phyloP scores from a whole-genome alignment of 1,139 yeast species.

The Lodderomyces oxycetoniae region DNA sequence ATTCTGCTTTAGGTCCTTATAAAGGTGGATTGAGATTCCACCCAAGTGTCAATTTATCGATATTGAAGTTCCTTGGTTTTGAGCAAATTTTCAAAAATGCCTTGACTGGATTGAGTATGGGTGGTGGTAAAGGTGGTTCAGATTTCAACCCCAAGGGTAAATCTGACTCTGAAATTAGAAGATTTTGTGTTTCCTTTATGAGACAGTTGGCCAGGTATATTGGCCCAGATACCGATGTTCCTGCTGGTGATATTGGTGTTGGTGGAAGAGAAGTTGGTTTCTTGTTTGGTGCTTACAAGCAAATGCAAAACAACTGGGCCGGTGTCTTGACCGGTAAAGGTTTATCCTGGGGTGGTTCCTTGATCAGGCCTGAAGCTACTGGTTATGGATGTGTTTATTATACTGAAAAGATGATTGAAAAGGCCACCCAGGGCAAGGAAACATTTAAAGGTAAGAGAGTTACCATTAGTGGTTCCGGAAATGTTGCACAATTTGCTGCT shows the following conservation, averaged over 20 bases:
- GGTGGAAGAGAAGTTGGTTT: slow-evolving; percentile 92
- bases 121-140: slow-evolving; percentile 99
- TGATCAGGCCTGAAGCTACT: slow-evolving; percentile 98
- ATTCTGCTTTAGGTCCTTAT: slow-evolving; percentile 98
- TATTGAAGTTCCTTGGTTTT: slow-evolving; percentile 92
- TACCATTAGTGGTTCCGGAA: slow-evolving; percentile 96
- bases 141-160: slow-evolving; percentile 97
- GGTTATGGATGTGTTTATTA: slow-evolving; percentile 97
- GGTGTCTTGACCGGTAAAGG: slow-evolving; percentile 99
- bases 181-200: slow-evolving; percentile 96
- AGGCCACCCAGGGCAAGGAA: slow-evolving; percentile 85
- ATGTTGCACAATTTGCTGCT: slow-evolving; percentile 99
- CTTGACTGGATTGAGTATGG: slow-evolving; percentile 93
- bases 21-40: slow-evolving; percentile 99
- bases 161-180: slow-evolving; percentile 89
- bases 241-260: slow-evolving; percentile 95
- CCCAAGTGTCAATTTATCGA: slow-evolving; percentile 92
- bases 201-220: slow-evolving; percentile 92
- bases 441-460: slow-evolving; percentile 88
- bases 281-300: slow-evolving; percentile 96
- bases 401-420: slow-evolving; percentile 96
- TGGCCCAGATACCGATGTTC: slow-evolving; percentile 96
- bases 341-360: slow-evolving; percentile 96
- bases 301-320: slow-evolving; percentile 86
- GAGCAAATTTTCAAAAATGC: slow-evolving; percentile 99